phyloP scores from a whole-genome alignment of 345 rosid genomes.

The Populus davidiana region DNA sequence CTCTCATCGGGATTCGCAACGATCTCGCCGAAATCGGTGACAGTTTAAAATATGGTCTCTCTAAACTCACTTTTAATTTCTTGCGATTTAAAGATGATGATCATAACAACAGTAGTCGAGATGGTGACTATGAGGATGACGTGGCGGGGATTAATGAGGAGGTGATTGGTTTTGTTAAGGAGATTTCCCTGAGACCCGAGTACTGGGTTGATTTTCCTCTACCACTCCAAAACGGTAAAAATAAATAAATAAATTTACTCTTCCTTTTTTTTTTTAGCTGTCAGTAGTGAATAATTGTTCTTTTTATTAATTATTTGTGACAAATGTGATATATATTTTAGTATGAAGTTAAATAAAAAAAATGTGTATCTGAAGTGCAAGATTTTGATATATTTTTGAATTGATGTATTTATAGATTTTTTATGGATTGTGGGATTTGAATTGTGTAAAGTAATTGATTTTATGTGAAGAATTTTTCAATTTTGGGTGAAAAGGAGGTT shows the following conservation, averaged over 20 bases:
- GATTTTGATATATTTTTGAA: neutral
- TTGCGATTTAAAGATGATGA: conserved; percentile 34
- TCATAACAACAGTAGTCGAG: conserved; percentile 8
- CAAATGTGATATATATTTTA: too few relatives aligned
- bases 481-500: neutral
- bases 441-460: neutral
- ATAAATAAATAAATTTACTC: neutral
- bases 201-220: conserved; percentile 72
- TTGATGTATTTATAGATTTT: neutral
- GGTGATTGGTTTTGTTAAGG: conserved; percentile 48
- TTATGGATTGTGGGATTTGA: neutral
- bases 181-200: conserved; percentile 50
- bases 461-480: neutral
- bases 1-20: conserved; percentile 53
- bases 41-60: conserved; percentile 53
- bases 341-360: neutral
- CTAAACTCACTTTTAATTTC: conserved; percentile 52
- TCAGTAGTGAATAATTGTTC: neutral
- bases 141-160: conserved; percentile 54
- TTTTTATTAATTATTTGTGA: neutral
- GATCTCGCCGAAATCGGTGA: conserved; percentile 70
- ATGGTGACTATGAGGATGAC: conserved; percentile 19
- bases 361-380: neutral
- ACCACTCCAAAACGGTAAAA: conserved; percentile 44
- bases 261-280: neutral